Conservation (phyloP, 1,284 basidiomycete genomes). For the Acaromyces ingoldii region DNA sequence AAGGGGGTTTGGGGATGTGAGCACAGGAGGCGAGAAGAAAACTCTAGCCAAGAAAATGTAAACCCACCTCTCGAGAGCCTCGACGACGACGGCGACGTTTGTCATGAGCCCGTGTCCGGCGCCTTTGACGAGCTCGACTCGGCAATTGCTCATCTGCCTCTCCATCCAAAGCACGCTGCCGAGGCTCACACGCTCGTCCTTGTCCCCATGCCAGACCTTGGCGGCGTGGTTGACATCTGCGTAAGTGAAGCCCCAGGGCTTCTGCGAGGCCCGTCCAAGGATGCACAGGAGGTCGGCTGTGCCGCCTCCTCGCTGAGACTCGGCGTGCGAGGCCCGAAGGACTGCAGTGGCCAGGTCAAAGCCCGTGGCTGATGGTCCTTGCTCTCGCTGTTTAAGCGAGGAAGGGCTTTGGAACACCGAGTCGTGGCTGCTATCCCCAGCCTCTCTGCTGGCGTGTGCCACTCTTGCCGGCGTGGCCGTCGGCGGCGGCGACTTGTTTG, state of each 20-base stretch:
- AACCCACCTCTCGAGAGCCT: slow-evolving; percentile 35
- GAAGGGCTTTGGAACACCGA: too few relatives aligned
- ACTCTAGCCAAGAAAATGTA: too few relatives aligned
- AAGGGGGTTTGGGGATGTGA: too few relatives aligned
- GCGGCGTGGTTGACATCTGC: slow-evolving; percentile 69
- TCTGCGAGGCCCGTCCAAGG: slow-evolving; percentile 70
- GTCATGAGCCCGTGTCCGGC: slow-evolving; percentile 92
- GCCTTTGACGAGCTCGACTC: slow-evolving; percentile 73
- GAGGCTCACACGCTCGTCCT: slow-evolving; percentile 85
- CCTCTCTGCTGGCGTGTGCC: too few relatives aligned
- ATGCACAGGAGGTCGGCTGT: slow-evolving; percentile 86
- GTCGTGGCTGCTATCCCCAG: too few relatives aligned
- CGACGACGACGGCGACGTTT: slow-evolving; percentile 50
- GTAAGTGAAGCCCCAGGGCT: slow-evolving; percentile 64
- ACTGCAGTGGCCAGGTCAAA: slow-evolving; percentile 62
- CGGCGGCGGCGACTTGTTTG: too few relatives aligned
- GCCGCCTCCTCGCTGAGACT: slow-evolving; percentile 74
- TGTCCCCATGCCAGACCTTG: slow-evolving; percentile 86
- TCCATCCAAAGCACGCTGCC: slow-evolving; percentile 81
- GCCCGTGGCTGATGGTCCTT: too few relatives aligned
- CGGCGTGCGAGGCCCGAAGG: slow-evolving; percentile 87
- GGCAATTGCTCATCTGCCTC: slow-evolving; percentile 72
- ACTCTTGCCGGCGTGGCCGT: too few relatives aligned
- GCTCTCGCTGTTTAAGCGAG: too few relatives aligned
- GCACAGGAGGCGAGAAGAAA: too few relatives aligned